These are phyloP conservation scores for Adansonia rubrostipa DNA, from an alignment of 441 rosid genomes.

Conservation along the genomic window DNA sequence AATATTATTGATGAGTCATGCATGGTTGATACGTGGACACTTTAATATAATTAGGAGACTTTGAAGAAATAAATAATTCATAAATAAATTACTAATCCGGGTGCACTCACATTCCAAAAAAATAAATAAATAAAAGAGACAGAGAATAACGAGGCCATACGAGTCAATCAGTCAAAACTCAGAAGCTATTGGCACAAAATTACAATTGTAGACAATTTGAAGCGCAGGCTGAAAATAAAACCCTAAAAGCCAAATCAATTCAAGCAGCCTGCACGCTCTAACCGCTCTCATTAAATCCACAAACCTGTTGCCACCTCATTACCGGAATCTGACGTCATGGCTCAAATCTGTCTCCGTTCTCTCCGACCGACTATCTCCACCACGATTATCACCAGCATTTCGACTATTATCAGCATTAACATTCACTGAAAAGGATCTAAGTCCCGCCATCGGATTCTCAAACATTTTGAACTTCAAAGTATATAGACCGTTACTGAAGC, in stretches of 20 bases:
- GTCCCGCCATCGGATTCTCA: neutral
- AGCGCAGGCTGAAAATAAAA: neutral
- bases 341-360: neutral
- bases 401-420: constrained; percentile 31
- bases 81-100: no score
- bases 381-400: constrained; percentile 22
- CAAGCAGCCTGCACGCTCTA: neutral
- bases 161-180: neutral
- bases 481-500: no score
- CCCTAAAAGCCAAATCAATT: neutral
- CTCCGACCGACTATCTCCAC: constrained; percentile 18
- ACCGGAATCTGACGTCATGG: constrained; percentile 10
- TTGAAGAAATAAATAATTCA: no score
- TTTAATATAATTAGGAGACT: no score
- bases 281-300: neutral
- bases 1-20: neutral
- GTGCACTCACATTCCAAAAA: no score
- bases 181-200: neutral
- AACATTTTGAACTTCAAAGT: neutral
- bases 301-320: neutral
- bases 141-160: no score
- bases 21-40: neutral
- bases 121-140: no score
- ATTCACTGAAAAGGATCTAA: constrained; percentile 28
- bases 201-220: neutral